Base-by-base conservation (phyloP, 2,329 filamentous ascomycete species). In the Trichophyton equinum region DNA sequence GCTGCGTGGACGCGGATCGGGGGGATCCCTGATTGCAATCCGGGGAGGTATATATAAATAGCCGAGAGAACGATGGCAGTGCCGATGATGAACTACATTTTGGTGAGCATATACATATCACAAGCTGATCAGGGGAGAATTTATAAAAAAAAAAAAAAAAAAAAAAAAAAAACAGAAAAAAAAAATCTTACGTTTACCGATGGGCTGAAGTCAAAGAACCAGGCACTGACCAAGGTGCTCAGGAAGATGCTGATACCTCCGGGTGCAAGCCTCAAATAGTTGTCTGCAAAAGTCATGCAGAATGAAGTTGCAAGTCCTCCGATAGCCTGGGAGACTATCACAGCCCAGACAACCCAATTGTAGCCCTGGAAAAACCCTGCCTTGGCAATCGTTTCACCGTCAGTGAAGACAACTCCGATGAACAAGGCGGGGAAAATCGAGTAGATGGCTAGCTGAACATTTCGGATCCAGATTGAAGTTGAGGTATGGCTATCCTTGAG, bases 341-440 rank as follows among this genome's bases (percentile, higher is more conserved):
- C 88, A 4, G 84, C 79, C 91, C 91, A 96, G 2, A 97, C 92
- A 20, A 92, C 81, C 80, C 84, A 87, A 71, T 95, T 96, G 75
- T 97, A 99, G 2, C 94, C 94, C 61, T 88, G 87, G 67, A 99
- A 97, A 74, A 97, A 95, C 11, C 94, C 94, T 64, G 89, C 85
- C 72, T 87, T 84, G 27, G 86, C 81, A 65, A 99, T 91, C 46
- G 88, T 86, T 63, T 85, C 83, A 27, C 92, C 94, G 66, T 99
- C 94, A 65, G 90, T 88, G 75, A 89, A 88, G 2, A 95, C 76
- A 4, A 97, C 86, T 1, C 92, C 94, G 59, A 95, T 81, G 61
- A 97, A 84, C 0, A 96, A 79, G 0, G 91, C 88, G 0, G 92
- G 90, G 68, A 96, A 92, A 1, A 97, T 79, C 0, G 91, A 96